phyloP scores from a whole-genome alignment of 345 rosid species.

The Chamaenerion angustifolium region DNA sequence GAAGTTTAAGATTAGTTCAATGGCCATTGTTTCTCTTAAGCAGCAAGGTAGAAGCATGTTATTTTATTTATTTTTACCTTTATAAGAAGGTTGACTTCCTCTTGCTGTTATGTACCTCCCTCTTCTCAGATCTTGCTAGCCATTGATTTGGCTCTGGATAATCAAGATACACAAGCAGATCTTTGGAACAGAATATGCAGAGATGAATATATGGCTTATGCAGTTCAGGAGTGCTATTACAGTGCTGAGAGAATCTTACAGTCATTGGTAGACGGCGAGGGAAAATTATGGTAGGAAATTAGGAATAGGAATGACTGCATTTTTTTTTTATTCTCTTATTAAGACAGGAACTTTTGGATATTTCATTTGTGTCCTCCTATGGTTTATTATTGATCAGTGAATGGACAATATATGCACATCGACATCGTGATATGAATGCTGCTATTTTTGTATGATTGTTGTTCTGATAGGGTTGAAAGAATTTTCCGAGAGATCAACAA shows the following conservation, averaged over 20 bases:
- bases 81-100: no score
- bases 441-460: constrained; percentile 6
- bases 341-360: no score
- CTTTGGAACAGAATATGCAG: constrained; percentile 73
- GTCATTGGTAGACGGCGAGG: constrained; percentile 85
- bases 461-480: constrained; percentile 68
- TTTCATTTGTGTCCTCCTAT: no score
- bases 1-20: constrained; percentile 81
- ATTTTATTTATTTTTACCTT: no score
- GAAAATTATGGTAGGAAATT: constrained; percentile 65
- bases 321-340: background rate
- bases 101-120: background rate
- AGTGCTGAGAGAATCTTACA: constrained; percentile 68
- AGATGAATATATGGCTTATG: constrained; percentile 97
- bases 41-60: constrained; percentile 54
- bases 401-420: background rate
- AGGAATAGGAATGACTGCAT: background rate
- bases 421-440: constrained; percentile 7
- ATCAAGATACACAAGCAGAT: constrained; percentile 63
- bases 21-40: constrained; percentile 99
- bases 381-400: no score
- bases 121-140: constrained; percentile 73
- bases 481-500: constrained; percentile 70
- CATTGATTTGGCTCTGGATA: constrained; percentile 86
- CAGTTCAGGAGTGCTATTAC: constrained; percentile 91